Conservation (phyloP, 345 rosid species). For the Alliaria petiolata region DNA sequence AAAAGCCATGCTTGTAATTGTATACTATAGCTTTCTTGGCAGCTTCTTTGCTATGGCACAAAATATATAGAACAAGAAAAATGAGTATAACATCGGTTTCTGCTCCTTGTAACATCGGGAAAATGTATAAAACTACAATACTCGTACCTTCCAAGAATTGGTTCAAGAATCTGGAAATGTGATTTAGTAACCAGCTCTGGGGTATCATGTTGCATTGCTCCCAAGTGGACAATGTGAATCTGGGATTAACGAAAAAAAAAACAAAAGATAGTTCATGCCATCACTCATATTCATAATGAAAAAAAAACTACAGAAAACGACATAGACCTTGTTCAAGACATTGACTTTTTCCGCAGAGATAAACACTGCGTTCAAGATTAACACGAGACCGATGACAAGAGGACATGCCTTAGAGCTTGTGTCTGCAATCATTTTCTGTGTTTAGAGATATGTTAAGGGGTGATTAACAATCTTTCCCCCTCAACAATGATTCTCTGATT, state of each 20-base stretch:
- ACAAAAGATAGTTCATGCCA: background rate
- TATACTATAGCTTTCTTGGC: slow-evolving; percentile 44
- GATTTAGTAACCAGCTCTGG: slow-evolving; percentile 40
- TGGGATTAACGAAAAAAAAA: background rate
- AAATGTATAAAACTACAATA: background rate
- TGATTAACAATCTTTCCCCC: background rate
- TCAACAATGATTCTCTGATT: slow-evolving; percentile 11
- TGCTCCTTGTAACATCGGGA: background rate
- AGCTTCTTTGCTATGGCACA: slow-evolving; percentile 32
- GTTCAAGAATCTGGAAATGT: slow-evolving; percentile 59
- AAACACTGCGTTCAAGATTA: slow-evolving; percentile 6
- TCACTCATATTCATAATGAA: background rate
- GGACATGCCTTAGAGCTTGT: slow-evolving; percentile 12
- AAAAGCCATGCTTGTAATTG: slow-evolving; percentile 42
- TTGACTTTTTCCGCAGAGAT: background rate
- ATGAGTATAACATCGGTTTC: background rate
- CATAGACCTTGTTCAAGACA: slow-evolving; percentile 13
- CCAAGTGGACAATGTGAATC: slow-evolving; percentile 64
- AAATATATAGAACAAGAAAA: background rate
- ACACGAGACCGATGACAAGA: slow-evolving; percentile 6
- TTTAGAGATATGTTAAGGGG: background rate
- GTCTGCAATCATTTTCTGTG: background rate
- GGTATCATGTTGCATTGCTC: slow-evolving; percentile 47
- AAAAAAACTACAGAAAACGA: background rate
- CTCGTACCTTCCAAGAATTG: slow-evolving; percentile 32